These are phyloP conservation scores for Neonectria coccinea DNA, from an alignment of 2,329 filamentous ascomycete genomes.

Conservation along the genomic window DNA sequence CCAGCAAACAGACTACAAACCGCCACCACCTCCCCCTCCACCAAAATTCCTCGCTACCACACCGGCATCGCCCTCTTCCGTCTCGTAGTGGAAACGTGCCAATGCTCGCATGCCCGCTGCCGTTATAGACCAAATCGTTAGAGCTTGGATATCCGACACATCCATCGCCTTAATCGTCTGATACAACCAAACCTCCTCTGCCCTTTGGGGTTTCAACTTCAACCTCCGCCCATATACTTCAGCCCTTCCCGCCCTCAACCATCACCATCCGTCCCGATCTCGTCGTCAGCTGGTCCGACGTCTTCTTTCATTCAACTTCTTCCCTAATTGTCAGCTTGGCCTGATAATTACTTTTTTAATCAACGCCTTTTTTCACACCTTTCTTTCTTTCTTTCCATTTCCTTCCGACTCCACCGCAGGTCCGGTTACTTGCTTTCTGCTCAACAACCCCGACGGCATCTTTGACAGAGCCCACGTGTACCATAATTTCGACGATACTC, in stretches of 20 bases:
- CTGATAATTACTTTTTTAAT: slow-evolving; percentile 60
- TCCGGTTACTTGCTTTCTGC: slow-evolving; percentile 63
- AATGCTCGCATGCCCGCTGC: slow-evolving; percentile 63
- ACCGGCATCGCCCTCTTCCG: slow-evolving; percentile 17
- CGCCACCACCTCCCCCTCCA: not conserved
- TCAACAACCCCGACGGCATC: slow-evolving; percentile 43
- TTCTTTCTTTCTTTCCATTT: slow-evolving; percentile 17
- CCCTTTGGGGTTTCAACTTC: not conserved
- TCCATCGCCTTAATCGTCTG: slow-evolving; percentile 41
- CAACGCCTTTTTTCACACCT: slow-evolving; percentile 39
- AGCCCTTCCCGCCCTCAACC: not conserved
- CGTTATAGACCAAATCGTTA: slow-evolving; percentile 37
- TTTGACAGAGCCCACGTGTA: slow-evolving; percentile 46
- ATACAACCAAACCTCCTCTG: not conserved
- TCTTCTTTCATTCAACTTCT: slow-evolving; percentile 33
- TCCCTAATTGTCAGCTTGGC: slow-evolving; percentile 38
- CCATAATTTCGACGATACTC: slow-evolving; percentile 16
- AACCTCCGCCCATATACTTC: slow-evolving; percentile 16
- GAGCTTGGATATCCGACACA: slow-evolving; percentile 49
- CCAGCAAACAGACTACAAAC: not conserved
- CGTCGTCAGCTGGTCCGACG: slow-evolving; percentile 30
- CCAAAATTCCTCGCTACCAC: not conserved
- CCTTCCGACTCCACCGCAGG: slow-evolving; percentile 55
- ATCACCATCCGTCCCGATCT: slow-evolving; percentile 5
- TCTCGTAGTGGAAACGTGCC: slow-evolving; percentile 21